Evolutionary conservation across 2,329 filamentous ascomycete genomes (phyloP), one percentile per base, ranked within the genome.

Genomic region (Hypoxylon sp.): DNA sequence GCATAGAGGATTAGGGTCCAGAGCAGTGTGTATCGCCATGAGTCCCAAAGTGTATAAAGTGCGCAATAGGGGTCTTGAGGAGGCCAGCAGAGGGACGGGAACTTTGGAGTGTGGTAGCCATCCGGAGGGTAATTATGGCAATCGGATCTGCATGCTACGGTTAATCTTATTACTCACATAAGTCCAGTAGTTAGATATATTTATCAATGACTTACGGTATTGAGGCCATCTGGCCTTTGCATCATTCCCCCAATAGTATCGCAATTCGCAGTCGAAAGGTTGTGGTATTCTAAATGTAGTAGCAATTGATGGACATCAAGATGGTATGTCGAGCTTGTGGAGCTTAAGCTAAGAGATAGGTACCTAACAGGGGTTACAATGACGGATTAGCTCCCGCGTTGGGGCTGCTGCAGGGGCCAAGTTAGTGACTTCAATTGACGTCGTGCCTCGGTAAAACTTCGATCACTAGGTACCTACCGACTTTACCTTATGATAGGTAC

Each of bases 1-100:
- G 87, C 89, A 74, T 92, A 95, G 72, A 94, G 88, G 31, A 97
- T 88, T 39, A 97, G 81, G 0, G 94, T 97, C 94, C 94, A 98
- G 77, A 91, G 87, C 14, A 96, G 81, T 0, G 94, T 97, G 80
- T 96, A 97, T 71, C 91, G 91, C 91, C 93, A 95, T 61, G 97
- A 92, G 77, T 97, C 93, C 66, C 81, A 78, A 2, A 93, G 85
- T 75, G 91, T 86, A 83, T 93, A 95, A 73, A 97, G 89, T 39
- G 88, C 87, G 66, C 86, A 86, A 48, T 86, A 82, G 65, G 79
- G 71, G 66, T 83, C 80, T 71, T 82, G 79, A 11, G 90, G 84
- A 35, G 91, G 90, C 87, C 93, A 91, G 82, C 94, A 94, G 67
- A 98, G 89, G 39, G 92, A 93, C 1, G 94, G 94, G 77, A 97